Conservation (phyloP, 768 basidiomycete genomes). For the Boletus reticuloceps region DNA sequence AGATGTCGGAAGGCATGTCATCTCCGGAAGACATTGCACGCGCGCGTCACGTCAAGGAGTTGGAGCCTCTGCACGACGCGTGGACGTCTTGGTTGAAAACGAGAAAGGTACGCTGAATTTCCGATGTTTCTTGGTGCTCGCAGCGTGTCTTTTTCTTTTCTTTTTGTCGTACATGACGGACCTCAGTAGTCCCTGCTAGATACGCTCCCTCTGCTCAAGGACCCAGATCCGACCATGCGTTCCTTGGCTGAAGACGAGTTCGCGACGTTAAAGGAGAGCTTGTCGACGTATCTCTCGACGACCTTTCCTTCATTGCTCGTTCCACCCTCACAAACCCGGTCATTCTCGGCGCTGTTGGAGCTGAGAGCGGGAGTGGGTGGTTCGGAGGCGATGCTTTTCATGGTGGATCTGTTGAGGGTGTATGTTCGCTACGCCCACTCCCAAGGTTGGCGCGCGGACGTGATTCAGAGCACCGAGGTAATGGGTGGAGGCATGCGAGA, state of each 20-base stretch:
- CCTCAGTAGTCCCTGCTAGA: conserved; percentile 65
- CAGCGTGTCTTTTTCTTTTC: too few relatives aligned
- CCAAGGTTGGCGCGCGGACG: conserved; percentile 58
- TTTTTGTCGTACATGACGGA: conserved; percentile 9
- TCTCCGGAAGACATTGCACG: conserved; percentile 54
- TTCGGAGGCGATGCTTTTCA: conserved; percentile 81
- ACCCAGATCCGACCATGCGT: conserved; percentile 75
- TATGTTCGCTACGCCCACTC: conserved; percentile 63
- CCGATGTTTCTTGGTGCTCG: too few relatives aligned
- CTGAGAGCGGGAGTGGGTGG: conserved; percentile 94
- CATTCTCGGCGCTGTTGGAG: conserved; percentile 80
- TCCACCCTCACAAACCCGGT: conserved; percentile 62
- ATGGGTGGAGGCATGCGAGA: conserved; percentile 72
- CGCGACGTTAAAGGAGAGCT: conserved; percentile 37
- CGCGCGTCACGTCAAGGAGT: conserved; percentile 63
- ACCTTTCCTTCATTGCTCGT: conserved; percentile 73
- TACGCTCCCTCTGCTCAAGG: conserved; percentile 57
- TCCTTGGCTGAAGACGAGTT: conserved; percentile 71
- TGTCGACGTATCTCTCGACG: conserved; percentile 26
- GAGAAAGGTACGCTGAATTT: conserved; percentile 47
- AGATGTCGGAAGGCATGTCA: conserved; percentile 56
- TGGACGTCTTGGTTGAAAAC: conserved; percentile 66
- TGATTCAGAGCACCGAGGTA: conserved; percentile 57
- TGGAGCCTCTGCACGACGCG: conserved; percentile 62
- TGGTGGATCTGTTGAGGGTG: conserved; percentile 76